Conservation (phyloP, 2,329 filamentous ascomycete species). For the Neofusicoccum sp. region DNA sequence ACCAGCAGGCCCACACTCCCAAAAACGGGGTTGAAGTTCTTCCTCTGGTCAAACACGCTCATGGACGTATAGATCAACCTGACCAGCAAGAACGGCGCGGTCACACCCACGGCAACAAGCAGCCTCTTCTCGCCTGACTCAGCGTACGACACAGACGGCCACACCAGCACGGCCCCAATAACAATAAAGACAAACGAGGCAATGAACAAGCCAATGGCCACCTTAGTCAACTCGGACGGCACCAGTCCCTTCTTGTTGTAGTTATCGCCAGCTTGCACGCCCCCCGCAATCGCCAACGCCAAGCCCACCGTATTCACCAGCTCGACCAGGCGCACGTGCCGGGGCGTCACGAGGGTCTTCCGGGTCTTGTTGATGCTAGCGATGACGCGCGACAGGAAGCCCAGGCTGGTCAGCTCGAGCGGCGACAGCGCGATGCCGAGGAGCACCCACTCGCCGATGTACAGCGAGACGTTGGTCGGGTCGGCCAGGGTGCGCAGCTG, state of each 20-base stretch:
- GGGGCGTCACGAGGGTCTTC: background rate
- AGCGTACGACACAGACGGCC: background rate
- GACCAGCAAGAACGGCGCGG: constrained; percentile 7
- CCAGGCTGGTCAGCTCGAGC: constrained; percentile 9
- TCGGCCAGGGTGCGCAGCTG: constrained; percentile 5
- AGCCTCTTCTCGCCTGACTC: constrained; percentile 17
- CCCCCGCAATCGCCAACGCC: constrained; percentile 5
- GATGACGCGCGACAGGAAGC: constrained; percentile 12
- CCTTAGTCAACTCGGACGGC: background rate
- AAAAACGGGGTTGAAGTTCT: background rate
- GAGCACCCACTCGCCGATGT: constrained; percentile 19
- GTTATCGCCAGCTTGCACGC: background rate
- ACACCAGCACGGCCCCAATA: background rate
- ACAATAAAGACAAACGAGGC: background rate
- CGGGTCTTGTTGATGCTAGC: constrained; percentile 3
- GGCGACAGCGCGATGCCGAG: constrained; percentile 16
- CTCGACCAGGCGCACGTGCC: constrained; percentile 8
- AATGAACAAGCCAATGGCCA: background rate
- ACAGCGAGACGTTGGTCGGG: constrained; percentile 1
- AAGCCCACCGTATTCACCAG: constrained; percentile 5
- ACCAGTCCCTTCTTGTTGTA: background rate
- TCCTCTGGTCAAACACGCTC: background rate
- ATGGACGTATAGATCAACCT: constrained; percentile 3
- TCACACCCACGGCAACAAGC: background rate
- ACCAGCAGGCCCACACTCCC: background rate